Percentiles rank a stretch among this genome's conserved stretches.
Evolutionary conservation across 2,329 filamentous ascomycete genomes (phyloP).

Genomic region (Periconia sp.): DNA sequence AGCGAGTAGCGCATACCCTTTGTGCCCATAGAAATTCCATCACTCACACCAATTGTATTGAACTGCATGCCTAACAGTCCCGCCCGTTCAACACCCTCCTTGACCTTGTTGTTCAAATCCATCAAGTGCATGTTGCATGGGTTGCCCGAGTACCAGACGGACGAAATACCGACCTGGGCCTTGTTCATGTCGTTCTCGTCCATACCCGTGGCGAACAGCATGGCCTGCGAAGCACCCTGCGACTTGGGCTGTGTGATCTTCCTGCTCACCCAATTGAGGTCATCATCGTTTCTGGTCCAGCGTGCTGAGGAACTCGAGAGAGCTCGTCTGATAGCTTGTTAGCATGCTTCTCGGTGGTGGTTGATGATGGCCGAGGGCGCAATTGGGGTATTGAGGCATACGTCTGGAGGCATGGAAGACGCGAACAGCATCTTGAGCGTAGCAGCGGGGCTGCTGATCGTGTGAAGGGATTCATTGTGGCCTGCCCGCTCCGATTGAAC

Average conservation of each 20-base stretch:
- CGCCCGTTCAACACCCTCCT: slow-evolving; percentile 70
- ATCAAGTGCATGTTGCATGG: slow-evolving; percentile 99
- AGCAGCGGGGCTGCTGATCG: slow-evolving; percentile 37
- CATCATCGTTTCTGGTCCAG: slow-evolving; percentile 34
- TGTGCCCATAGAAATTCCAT: slow-evolving; percentile 98
- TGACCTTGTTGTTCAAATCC: slow-evolving; percentile 80
- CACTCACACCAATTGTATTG: slow-evolving; percentile 97
- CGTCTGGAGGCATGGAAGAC: slow-evolving; percentile 37
- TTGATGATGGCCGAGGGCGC: not conserved
- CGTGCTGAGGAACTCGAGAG: slow-evolving; percentile 37
- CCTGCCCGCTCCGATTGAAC: slow-evolving; percentile 15
- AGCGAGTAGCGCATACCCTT: slow-evolving; percentile 94
- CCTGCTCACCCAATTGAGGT: slow-evolving; percentile 75
- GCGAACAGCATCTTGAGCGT: slow-evolving; percentile 32
- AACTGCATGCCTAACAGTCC: slow-evolving; percentile 93
- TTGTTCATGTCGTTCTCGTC: slow-evolving; percentile 88
- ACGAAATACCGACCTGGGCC: slow-evolving; percentile 95
- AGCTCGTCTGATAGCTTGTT: slow-evolving; percentile 25
- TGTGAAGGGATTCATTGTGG: slow-evolving; percentile 37
- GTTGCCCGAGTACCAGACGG: slow-evolving; percentile 97
- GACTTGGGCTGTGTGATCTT: slow-evolving; percentile 95
- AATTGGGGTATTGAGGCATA: slow-evolving; percentile 16
- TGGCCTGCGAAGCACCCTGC: slow-evolving; percentile 96
- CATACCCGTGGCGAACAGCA: slow-evolving; percentile 95
- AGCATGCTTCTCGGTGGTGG: slow-evolving; percentile 16